A percentile compares a stretch with the other conserved stretches of the same genome.
Conservation (phyloP, 1,284 basidiomycete genomes). For the Ganoderma multipileum region DNA sequence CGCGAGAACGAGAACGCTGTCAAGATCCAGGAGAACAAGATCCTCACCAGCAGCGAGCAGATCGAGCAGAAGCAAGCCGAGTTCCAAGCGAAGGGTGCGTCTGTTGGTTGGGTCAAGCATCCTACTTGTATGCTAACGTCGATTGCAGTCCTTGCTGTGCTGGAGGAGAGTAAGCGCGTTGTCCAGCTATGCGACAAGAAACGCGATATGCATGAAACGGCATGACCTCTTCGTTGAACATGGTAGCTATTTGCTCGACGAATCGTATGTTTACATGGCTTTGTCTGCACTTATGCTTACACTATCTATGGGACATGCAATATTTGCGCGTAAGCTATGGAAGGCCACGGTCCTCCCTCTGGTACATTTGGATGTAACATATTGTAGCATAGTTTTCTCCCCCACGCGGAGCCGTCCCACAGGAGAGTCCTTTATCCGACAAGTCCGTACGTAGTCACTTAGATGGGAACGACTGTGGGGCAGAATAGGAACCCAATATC, state of each 20-base stretch:
- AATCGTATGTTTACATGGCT: conserved; percentile 13
- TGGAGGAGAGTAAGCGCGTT: conserved; percentile 63
- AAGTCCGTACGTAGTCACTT: neutral
- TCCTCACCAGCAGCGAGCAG: conserved; percentile 57
- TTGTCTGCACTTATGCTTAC: neutral
- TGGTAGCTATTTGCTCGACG: conserved; percentile 6
- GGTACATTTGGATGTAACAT: conserved; percentile 18
- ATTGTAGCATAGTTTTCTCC: conserved; percentile 26
- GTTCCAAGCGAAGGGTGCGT: conserved; percentile 64
- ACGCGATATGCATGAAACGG: conserved; percentile 40
- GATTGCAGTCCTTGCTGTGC: conserved; percentile 57
- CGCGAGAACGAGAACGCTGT: conserved; percentile 57
- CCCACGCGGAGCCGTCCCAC: neutral
- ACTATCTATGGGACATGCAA: conserved; percentile 18
- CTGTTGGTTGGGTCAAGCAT: neutral
- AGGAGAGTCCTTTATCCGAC: neutral
- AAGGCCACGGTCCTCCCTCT: conserved; percentile 1
- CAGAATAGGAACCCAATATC: neutral
- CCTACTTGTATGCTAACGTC: neutral
- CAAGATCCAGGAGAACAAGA: conserved; percentile 56
- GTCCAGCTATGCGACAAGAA: conserved; percentile 54
- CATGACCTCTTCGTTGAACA: conserved; percentile 15
- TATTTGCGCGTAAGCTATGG: conserved; percentile 3
- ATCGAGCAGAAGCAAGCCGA: conserved; percentile 62
- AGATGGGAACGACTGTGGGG: neutral